Evolutionary conservation across 306 rosid species (phyloP), one percentile per base, ranked within the genome.

Genomic region (Prunus davidiana): DNA sequence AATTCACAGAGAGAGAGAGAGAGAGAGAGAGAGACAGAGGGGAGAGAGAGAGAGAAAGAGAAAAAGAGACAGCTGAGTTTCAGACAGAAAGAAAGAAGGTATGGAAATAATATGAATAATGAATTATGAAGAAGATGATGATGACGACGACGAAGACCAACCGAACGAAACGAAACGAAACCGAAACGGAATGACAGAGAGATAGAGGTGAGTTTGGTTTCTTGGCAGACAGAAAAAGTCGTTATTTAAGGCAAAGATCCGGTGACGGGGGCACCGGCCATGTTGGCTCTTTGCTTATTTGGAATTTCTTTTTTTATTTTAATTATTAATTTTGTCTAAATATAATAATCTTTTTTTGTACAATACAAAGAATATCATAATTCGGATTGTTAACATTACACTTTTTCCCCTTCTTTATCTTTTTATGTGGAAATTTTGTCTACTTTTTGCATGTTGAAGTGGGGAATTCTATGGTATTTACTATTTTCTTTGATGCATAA

Each of bases 171-270:
- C 25, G 61, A 73, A 47, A 1, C 10, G 47, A 64, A 3, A 2
- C 18, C 19, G 60, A 27, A 9, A 52, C 38, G 38, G 51, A 71
- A 15, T 24, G 27, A 71, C 12, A 30, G 67, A 60, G 71, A 45
- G n/a, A 8, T 24, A 2, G 30, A 34, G 43, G 82, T 38, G 56
- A 71, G 54, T 27, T 61, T 61, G 25, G 54, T 50, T 11, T 80
- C 2, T 75, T 38, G 2, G 43, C 43, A 38, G 78, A 71, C 63
- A 76, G 57, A 64, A n/a, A 70, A 76, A 83, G 84, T 87, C 84
- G 89, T 87, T 91, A 78, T 81, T 78, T 84, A 89, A 78, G 90
- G 88, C 82, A 86, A 86, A 78, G 80, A 80, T 82, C 89, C 87
- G 85, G 79, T 80, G 80, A 54, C 79, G 61, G 69, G 70, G 84